Evolutionary conservation across 2,329 filamentous ascomycete species (phyloP).

Genomic region (Hysterium pulicare): DNA sequence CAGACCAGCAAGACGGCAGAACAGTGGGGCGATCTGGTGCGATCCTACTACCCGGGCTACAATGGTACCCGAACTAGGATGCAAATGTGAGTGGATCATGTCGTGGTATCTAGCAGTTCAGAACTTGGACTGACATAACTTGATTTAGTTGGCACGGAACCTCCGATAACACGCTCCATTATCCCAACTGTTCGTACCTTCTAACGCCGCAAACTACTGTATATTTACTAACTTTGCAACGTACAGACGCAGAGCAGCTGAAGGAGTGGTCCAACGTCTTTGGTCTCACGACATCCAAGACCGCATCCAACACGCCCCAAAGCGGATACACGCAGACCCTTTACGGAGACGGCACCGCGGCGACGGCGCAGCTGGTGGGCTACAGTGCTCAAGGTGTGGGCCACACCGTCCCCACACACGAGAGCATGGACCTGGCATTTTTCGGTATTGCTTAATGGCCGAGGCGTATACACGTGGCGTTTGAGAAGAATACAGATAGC

Average conservation of each 20-base stretch:
- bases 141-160: too few relatives aligned
- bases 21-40: conserved; percentile 15
- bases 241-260: conserved; percentile 20
- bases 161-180: conserved; percentile 14
- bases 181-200: conserved; percentile 15
- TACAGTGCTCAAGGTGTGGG: conserved; percentile 22
- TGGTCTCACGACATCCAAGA: conserved; percentile 14
- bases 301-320: conserved; percentile 19
- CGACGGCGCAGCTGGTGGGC: conserved; percentile 19
- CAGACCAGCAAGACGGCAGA: conserved; percentile 14
- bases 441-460: conserved; percentile 14
- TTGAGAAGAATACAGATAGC: too few relatives aligned
- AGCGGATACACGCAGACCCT: conserved; percentile 23
- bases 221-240: conserved; percentile 2
- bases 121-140: too few relatives aligned
- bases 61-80: conserved; percentile 15
- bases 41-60: conserved; percentile 14
- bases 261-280: conserved; percentile 28
- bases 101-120: neutral
- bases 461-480: too few relatives aligned
- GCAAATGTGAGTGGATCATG: conserved; percentile 11
- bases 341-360: conserved; percentile 22
- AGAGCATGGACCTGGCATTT: conserved; percentile 14
- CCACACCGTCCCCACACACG: conserved; percentile 22
- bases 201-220: too few relatives aligned